phyloP scores from a whole-genome alignment of 1,139 yeast genomes.

The Petasospora fabianii region DNA sequence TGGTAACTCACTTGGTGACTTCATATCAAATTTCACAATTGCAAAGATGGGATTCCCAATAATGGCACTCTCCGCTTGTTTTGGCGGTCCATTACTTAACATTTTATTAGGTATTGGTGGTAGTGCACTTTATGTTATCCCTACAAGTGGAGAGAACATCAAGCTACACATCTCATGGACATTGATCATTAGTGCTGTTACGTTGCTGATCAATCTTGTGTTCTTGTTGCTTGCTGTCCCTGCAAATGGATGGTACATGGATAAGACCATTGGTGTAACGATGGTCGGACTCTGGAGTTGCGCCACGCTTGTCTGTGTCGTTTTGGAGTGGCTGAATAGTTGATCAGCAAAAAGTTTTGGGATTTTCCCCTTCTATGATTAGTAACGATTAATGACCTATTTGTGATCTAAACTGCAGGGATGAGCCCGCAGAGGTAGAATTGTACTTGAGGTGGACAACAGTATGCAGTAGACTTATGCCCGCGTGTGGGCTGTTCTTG shows the following conservation, averaged over 20 bases:
- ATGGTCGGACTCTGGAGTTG: slow-evolving; percentile 55
- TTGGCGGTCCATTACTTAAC: slow-evolving; percentile 83
- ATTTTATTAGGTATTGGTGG: slow-evolving; percentile 62
- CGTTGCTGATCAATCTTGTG: slow-evolving; percentile 51
- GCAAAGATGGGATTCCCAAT: slow-evolving; percentile 84
- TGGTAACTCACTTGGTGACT: slow-evolving; percentile 90
- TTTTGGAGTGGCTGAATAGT: slow-evolving; percentile 25
- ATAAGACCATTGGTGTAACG: slow-evolving; percentile 49
- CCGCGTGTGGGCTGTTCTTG: too few relatives aligned
- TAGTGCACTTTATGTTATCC: slow-evolving; percentile 55
- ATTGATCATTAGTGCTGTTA: slow-evolving; percentile 46
- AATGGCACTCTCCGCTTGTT: slow-evolving; percentile 93
- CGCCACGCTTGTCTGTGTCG: slow-evolving; percentile 41
- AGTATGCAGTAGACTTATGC: too few relatives aligned
- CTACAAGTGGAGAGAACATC: slow-evolving; percentile 26
- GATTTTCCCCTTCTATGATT: background rate
- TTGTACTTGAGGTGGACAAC: too few relatives aligned
- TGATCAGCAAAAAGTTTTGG: too few relatives aligned
- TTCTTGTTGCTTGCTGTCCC: slow-evolving; percentile 57
- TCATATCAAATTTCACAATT: slow-evolving; percentile 79
- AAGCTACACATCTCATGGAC: slow-evolving; percentile 43
- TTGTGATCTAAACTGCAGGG: too few relatives aligned
- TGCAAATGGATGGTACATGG: slow-evolving; percentile 61
- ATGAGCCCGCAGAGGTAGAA: too few relatives aligned
- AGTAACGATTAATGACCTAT: background rate